Conservation (phyloP, 2,329 filamentous ascomycete genomes). For the Coccinonectria pachysandricola region DNA sequence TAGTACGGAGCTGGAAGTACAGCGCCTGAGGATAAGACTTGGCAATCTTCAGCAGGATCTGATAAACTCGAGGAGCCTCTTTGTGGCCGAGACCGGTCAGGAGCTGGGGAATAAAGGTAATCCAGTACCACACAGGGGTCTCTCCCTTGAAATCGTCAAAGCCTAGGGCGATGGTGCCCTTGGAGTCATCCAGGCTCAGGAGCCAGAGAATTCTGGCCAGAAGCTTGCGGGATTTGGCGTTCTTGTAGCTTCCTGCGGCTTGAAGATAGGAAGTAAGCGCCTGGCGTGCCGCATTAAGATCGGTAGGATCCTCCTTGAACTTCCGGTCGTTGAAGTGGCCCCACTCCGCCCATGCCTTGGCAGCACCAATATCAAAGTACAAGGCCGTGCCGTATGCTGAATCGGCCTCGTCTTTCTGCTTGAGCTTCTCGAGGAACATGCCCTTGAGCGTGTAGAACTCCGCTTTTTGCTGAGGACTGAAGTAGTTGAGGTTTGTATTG, state of each 20-base stretch:
- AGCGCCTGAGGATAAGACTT: constrained; percentile 92
- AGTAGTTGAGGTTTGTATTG: constrained; percentile 98
- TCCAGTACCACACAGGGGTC: constrained; percentile 98
- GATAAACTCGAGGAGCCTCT: constrained; percentile 78
- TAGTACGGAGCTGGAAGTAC: constrained; percentile 91
- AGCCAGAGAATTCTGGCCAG: constrained; percentile 92
- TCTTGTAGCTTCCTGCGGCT: constrained; percentile 93
- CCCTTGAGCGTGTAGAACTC: constrained; percentile 99
- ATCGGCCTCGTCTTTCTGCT: constrained; percentile 83
- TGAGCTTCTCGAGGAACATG: constrained; percentile 95
- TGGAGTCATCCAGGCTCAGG: constrained; percentile 82
- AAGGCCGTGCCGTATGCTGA: constrained; percentile 89
- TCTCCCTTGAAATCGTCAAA: constrained; percentile 98
- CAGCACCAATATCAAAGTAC: constrained; percentile 89
- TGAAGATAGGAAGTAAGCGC: constrained; percentile 94
- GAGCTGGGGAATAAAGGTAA: constrained; percentile 95
- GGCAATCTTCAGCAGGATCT: constrained; percentile 83
- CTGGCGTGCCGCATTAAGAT: constrained; percentile 76
- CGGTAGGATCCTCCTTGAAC: constrained; percentile 81
- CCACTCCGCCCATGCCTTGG: constrained; percentile 99
- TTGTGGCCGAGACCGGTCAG: constrained; percentile 85
- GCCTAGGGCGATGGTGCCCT: constrained; percentile 70
- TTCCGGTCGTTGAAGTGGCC: constrained; percentile 94
- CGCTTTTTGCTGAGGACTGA: constrained; percentile 89
- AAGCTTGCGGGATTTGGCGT: constrained; percentile 87